Conservation (phyloP, 371 early-diverging fungal genomes). For the Dichotomocladium elegans region DNA sequence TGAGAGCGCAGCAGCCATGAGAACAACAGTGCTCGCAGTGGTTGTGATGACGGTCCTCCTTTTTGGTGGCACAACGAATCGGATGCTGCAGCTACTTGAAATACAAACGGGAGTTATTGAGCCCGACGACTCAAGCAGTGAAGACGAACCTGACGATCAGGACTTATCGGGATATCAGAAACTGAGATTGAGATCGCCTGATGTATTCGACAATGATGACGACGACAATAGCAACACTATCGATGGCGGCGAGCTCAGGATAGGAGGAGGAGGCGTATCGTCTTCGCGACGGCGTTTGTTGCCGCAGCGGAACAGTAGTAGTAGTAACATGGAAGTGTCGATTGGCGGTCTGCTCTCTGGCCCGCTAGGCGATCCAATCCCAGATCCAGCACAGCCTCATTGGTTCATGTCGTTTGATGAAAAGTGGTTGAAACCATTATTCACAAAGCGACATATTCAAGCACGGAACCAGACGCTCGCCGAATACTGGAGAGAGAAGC, state of each 20-base stretch:
- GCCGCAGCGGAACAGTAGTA: constrained; percentile 5
- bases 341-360: constrained; percentile 42
- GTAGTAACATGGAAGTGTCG: constrained; percentile 28
- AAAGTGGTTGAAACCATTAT: constrained; percentile 75
- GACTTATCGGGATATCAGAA: constrained; percentile 25
- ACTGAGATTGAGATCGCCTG: constrained; percentile 16
- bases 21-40: constrained; percentile 86
- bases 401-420: constrained; percentile 88
- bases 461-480: constrained; percentile 42
- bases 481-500: constrained; percentile 46
- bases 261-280: not conserved
- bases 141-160: constrained; percentile 44
- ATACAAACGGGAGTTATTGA: constrained; percentile 75
- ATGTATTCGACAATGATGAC: constrained; percentile 14
- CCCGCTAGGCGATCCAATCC: constrained; percentile 51
- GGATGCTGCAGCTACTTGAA: constrained; percentile 70
- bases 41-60: constrained; percentile 85
- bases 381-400: constrained; percentile 54
- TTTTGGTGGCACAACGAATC: constrained; percentile 87
- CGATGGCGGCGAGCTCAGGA: not conserved
- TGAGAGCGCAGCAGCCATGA: constrained; percentile 62
- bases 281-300: not conserved
- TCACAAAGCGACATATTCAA: constrained; percentile 50
- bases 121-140: constrained; percentile 49
- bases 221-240: not conserved